Evolutionary conservation across 306 rosid species (phyloP).

Genomic region (Cucumis sativus): DNA sequence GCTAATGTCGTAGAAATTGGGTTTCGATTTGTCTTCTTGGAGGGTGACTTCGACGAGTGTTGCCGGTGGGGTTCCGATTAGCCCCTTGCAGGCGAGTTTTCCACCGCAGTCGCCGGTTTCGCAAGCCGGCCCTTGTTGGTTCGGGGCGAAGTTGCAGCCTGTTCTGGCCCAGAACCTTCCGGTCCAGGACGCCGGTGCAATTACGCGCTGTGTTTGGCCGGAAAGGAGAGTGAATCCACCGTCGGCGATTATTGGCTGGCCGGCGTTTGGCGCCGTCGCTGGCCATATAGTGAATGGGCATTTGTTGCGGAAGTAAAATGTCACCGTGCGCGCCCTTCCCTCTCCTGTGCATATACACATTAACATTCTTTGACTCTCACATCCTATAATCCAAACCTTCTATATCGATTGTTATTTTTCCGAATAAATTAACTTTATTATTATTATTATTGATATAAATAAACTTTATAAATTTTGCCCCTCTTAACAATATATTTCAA

Average conservation of each 20-base stretch:
- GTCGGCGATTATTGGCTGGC: slow-evolving; percentile 54
- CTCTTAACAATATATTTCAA: too few relatives aligned
- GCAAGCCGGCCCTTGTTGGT: slow-evolving; percentile 35
- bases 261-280: slow-evolving; percentile 68
- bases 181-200: slow-evolving; percentile 63
- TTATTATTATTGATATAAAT: too few relatives aligned
- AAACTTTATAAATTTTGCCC: too few relatives aligned
- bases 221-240: slow-evolving; percentile 75
- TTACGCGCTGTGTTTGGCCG: slow-evolving; percentile 25
- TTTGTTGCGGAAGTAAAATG: slow-evolving; percentile 50
- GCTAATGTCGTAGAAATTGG: slow-evolving; percentile 68
- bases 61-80: slow-evolving; percentile 70
- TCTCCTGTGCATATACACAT: slow-evolving; percentile 23
- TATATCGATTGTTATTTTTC: too few relatives aligned
- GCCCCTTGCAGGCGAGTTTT: slow-evolving; percentile 61
- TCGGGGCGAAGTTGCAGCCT: slow-evolving; percentile 47
- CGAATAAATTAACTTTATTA: too few relatives aligned
- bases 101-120: slow-evolving; percentile 90
- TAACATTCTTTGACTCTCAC: neutral
- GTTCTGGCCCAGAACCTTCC: slow-evolving; percentile 94
- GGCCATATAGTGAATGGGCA: slow-evolving; percentile 89
- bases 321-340: slow-evolving; percentile 29
- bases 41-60: slow-evolving; percentile 59
- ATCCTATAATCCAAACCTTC: too few relatives aligned
- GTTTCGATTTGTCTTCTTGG: slow-evolving; percentile 40